These are phyloP conservation scores for Aureobasidium mangrovei DNA, from an alignment of 2,329 filamentous ascomycete genomes.

Conservation along the genomic window DNA sequence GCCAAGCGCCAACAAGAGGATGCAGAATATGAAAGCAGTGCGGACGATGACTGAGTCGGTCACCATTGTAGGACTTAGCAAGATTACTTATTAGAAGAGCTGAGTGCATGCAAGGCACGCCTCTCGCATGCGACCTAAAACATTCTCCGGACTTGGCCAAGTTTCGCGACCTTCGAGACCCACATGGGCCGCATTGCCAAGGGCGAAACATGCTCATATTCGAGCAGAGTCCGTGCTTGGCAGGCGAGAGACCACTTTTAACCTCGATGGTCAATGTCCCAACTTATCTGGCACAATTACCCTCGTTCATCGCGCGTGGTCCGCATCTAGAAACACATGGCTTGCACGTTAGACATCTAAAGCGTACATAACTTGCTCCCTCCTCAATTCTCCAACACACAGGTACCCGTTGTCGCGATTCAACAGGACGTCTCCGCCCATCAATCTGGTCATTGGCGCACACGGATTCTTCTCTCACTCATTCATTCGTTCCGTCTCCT, in stretches of 20 bases:
- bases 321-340: conserved; percentile 3
- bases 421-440: background rate
- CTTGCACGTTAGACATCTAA: background rate
- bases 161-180: conserved; percentile 3
- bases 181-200: conserved; percentile 3
- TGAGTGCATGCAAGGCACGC: background rate
- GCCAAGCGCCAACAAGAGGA: conserved; percentile 33
- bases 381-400: background rate
- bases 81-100: background rate
- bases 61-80: background rate
- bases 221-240: conserved; percentile 10
- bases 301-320: background rate
- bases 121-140: background rate
- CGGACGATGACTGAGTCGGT: conserved; percentile 17
- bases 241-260: background rate
- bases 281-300: background rate
- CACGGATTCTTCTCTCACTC: background rate
- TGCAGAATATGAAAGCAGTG: conserved; percentile 26
- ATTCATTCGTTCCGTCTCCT: background rate
- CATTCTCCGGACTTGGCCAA: background rate
- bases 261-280: background rate
- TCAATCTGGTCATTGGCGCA: background rate
- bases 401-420: background rate
- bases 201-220: conserved; percentile 10
- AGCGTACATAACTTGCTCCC: background rate